Conservation (phyloP, 352 stramenopile species). For the Halophytophthora polymorphica region DNA sequence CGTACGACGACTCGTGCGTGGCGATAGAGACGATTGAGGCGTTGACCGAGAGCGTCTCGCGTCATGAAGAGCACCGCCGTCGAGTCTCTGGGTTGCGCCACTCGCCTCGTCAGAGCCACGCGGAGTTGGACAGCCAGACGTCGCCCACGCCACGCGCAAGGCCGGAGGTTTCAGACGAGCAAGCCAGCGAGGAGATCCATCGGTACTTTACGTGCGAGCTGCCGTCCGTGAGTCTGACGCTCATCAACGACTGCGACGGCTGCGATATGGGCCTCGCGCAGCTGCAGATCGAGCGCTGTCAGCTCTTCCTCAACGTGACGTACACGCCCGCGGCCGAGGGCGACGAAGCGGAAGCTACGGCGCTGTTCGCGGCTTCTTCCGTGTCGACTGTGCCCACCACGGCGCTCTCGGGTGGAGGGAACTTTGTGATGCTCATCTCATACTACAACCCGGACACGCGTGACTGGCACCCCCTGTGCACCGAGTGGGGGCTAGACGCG, state of each 20-base stretch:
- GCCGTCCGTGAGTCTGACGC: constrained; percentile 56
- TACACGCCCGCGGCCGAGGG: constrained; percentile 23
- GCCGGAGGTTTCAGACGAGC: too few relatives aligned
- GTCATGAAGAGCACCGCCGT: constrained; percentile 13
- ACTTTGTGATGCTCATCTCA: constrained; percentile 56
- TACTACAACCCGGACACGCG: constrained; percentile 85
- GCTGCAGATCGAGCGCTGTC: constrained; percentile 63
- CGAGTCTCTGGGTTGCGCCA: constrained; percentile 2
- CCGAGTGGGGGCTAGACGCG: constrained; percentile 68
- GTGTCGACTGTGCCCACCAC: constrained; percentile 18
- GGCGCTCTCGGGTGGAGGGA: constrained; percentile 63
- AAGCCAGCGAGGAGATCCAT: constrained; percentile 47
- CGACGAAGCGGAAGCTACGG: constrained; percentile 8
- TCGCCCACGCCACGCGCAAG: too few relatives aligned
- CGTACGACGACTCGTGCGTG: constrained; percentile 73
- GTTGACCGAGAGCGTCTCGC: constrained; percentile 28
- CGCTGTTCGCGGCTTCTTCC: constrained; percentile 17
- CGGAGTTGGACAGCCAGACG: not conserved
- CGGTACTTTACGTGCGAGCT: constrained; percentile 79
- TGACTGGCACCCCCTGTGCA: constrained; percentile 79
- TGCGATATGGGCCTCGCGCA: constrained; percentile 85
- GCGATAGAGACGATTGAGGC: constrained; percentile 44
- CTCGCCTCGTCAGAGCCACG: constrained; percentile 4
- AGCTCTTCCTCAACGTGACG: constrained; percentile 75
- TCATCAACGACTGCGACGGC: constrained; percentile 86